phyloP scores from a whole-genome alignment of 768 basidiomycete genomes.

The Mycena olivaceomarginata region DNA sequence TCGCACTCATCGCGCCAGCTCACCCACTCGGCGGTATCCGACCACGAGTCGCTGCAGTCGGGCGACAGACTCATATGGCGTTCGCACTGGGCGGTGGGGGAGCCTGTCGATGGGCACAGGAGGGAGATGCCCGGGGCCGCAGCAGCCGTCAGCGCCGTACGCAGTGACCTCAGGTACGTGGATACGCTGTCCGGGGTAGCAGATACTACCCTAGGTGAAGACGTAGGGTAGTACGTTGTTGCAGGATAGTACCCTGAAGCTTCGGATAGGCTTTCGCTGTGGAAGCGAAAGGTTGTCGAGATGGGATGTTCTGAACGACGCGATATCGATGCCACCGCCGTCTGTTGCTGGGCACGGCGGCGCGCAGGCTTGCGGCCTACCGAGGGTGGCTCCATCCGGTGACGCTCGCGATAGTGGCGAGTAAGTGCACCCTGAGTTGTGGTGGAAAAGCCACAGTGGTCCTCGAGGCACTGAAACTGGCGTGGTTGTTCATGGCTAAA shows the following conservation, averaged over 20 bases:
- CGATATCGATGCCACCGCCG: not conserved
- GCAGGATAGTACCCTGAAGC: not conserved
- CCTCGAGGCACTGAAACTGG: conserved; percentile 13
- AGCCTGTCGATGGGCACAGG: not conserved
- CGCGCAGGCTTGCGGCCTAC: not conserved
- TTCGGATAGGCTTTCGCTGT: not conserved
- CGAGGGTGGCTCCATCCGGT: conserved; percentile 24
- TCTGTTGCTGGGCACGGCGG: not conserved
- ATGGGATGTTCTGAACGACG: not conserved
- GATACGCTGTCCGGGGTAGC: not conserved
- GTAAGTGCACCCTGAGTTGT: conserved; percentile 32
- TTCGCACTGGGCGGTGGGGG: not conserved
- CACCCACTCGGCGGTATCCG: not conserved
- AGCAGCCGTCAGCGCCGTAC: not conserved
- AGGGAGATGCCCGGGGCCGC: not conserved
- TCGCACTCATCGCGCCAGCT: conserved; percentile 30
- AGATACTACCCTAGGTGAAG: not conserved
- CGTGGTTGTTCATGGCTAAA: not conserved
- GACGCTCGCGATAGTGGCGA: conserved; percentile 32
- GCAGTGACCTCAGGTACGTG: not conserved
- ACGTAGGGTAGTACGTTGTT: not conserved
- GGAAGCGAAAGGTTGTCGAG: not conserved
- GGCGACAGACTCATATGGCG: not conserved
- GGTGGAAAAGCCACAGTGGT: conserved; percentile 19
- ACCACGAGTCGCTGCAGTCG: not conserved